These are phyloP conservation scores for Pythium chondricola DNA, from an alignment of 352 stramenopile genomes.

Conservation along the genomic window DNA sequence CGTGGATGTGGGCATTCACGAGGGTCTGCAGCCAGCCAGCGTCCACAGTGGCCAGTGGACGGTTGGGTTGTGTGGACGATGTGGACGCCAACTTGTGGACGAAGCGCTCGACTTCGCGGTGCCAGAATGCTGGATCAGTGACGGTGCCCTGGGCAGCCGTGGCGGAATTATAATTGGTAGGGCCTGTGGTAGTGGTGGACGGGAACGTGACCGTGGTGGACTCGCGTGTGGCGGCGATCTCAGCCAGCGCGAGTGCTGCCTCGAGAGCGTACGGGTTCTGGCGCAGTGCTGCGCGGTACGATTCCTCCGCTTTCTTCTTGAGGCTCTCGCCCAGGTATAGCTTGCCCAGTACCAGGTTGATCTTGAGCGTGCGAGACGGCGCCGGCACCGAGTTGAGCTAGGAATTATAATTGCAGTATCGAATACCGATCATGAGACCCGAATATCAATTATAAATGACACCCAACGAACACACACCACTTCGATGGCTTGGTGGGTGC, in stretches of 20 bases:
- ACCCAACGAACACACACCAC: slow-evolving; percentile 28
- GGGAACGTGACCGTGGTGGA: slow-evolving; percentile 11
- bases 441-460: neutral
- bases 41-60: slow-evolving; percentile 16
- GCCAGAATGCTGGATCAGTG: slow-evolving; percentile 10
- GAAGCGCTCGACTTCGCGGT: slow-evolving; percentile 48
- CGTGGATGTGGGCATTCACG: slow-evolving; percentile 43
- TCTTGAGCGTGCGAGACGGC: slow-evolving; percentile 32
- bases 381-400: slow-evolving; percentile 50
- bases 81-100: slow-evolving; percentile 22
- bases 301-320: slow-evolving; percentile 55
- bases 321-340: slow-evolving; percentile 57
- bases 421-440: too few species aligned
- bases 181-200: neutral
- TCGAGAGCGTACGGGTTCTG: slow-evolving; percentile 78
- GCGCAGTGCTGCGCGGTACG: slow-evolving; percentile 41
- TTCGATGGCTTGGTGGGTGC: slow-evolving; percentile 53
- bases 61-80: neutral
- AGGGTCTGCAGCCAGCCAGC: slow-evolving; percentile 53
- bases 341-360: slow-evolving; percentile 64
- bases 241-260: slow-evolving; percentile 58
- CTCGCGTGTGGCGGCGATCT: slow-evolving; percentile 46
- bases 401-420: neutral
- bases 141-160: slow-evolving; percentile 10
- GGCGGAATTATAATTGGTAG: slow-evolving; percentile 19